Conservation (phyloP, 306 rosid genomes). For the Dryas drummondii region DNA sequence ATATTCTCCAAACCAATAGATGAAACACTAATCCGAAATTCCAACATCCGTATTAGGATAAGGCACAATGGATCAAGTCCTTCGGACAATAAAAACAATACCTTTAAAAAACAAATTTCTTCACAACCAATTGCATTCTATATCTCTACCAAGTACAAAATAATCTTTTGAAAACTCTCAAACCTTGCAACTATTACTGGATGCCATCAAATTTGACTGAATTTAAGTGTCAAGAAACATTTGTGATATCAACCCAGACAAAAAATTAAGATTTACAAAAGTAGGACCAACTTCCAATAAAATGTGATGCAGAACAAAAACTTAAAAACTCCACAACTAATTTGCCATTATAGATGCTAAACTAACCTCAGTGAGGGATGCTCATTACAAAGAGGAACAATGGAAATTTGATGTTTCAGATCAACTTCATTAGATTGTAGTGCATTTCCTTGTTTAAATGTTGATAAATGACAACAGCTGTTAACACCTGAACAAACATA, state of each 20-base stretch:
- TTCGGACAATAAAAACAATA: not conserved
- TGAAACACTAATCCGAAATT: not conserved
- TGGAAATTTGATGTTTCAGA: constrained; percentile 32
- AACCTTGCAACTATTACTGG: not conserved
- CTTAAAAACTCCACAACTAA: not conserved
- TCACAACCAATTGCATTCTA: not conserved
- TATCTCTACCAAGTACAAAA: not conserved
- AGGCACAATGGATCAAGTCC: not conserved
- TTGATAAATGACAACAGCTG: constrained; percentile 33
- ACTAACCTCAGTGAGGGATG: constrained; percentile 50
- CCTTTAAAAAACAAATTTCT: not conserved
- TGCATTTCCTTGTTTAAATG: constrained; percentile 30
- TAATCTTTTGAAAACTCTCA: not conserved
- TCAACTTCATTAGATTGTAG: constrained; percentile 32
- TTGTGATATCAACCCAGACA: constrained; percentile 1
- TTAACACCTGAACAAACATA: constrained; percentile 40
- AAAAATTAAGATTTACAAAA: not conserved
- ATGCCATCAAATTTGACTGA: not conserved
- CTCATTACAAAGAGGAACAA: constrained; percentile 35
- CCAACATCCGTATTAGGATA: not conserved
- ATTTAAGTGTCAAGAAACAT: not conserved
- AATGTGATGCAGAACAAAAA: not conserved
- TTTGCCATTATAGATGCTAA: constrained; percentile 13
- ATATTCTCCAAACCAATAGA: not conserved
- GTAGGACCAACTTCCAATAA: constrained; percentile 6